Conservation (phyloP, 495 filamentous ascomycete species). For the Articulospora tetracladia region DNA sequence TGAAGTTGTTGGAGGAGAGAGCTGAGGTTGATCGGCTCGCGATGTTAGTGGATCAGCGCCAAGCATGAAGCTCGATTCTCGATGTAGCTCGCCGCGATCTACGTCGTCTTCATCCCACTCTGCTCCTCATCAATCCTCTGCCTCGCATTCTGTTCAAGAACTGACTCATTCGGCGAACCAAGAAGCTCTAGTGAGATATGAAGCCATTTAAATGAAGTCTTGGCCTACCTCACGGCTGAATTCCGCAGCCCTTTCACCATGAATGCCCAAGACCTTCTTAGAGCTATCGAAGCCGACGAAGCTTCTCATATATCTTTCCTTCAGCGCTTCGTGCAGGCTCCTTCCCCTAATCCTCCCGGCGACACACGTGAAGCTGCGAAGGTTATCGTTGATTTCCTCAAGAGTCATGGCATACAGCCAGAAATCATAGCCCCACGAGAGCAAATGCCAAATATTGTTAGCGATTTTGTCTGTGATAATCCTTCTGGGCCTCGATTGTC, state of each 20-base stretch:
- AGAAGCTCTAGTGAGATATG: no score
- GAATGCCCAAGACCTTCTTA: slow-evolving; percentile 4
- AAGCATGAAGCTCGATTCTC: no score
- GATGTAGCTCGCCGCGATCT: no score
- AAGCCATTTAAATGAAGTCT: no score
- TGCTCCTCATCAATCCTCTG: no score
- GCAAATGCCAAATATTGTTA: slow-evolving; percentile 5
- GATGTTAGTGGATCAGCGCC: no score
- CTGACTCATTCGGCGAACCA: no score
- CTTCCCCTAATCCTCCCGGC: slow-evolving; percentile 14
- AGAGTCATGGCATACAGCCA: neutral
- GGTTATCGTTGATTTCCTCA: slow-evolving; percentile 5
- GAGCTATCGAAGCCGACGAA: slow-evolving; percentile 3
- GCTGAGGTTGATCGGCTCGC: neutral
- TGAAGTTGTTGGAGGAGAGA: slow-evolving; percentile 1
- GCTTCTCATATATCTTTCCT: slow-evolving; percentile 5
- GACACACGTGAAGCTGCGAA: slow-evolving; percentile 10
- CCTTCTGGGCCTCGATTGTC: slow-evolving; percentile 5
- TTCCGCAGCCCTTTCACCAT: neutral
- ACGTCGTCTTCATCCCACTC: no score
- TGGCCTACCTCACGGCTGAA: no score
- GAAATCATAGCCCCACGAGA: slow-evolving; percentile 7
- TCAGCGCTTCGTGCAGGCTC: slow-evolving; percentile 1
- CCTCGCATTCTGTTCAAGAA: no score
- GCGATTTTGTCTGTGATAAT: neutral